phyloP scores from a whole-genome alignment of 1,284 basidiomycete genomes.

The Boletellus deceptivus region DNA sequence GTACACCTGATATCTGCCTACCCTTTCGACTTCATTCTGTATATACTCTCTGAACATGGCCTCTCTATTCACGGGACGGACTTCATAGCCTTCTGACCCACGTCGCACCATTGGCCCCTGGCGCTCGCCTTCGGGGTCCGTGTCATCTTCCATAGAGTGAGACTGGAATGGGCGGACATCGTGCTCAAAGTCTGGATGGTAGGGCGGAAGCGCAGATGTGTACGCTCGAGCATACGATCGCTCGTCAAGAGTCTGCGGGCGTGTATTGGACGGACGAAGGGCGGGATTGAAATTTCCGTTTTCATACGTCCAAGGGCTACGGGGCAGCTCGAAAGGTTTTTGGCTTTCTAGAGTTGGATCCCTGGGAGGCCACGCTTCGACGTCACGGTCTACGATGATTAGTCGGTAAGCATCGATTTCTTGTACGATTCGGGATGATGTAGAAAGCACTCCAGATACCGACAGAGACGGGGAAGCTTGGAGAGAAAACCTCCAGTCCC shows the following conservation, averaged over 20 bases:
- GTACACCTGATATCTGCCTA: slow-evolving; percentile 60
- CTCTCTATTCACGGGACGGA: slow-evolving; percentile 57
- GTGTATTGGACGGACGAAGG: slow-evolving; percentile 60
- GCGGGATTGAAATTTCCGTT: slow-evolving; percentile 71
- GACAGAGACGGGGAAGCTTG: slow-evolving; percentile 3
- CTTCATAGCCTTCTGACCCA: slow-evolving; percentile 81
- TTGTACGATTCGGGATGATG: not conserved
- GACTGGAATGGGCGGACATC: slow-evolving; percentile 30
- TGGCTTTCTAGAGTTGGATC: slow-evolving; percentile 46
- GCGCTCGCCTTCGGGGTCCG: slow-evolving; percentile 34
- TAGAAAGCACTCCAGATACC: slow-evolving; percentile 2
- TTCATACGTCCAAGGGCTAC: slow-evolving; percentile 83
- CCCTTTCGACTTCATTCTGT: slow-evolving; percentile 48
- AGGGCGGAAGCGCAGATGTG: slow-evolving; percentile 59
- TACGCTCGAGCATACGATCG: slow-evolving; percentile 31
- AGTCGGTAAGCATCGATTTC: slow-evolving; percentile 4
- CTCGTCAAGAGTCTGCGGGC: slow-evolving; percentile 23
- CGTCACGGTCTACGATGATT: slow-evolving; percentile 12
- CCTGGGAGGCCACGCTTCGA: slow-evolving; percentile 54
- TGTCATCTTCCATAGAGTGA: slow-evolving; percentile 38
- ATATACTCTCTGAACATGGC: slow-evolving; percentile 59
- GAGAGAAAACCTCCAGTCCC: slow-evolving; percentile 7
- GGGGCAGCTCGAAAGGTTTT: slow-evolving; percentile 47
- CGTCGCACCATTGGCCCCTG: slow-evolving; percentile 45
- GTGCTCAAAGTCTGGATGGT: slow-evolving; percentile 63